Conservation (phyloP, 2,329 filamentous ascomycete species). For the Penicillium sclerotiorum region DNA sequence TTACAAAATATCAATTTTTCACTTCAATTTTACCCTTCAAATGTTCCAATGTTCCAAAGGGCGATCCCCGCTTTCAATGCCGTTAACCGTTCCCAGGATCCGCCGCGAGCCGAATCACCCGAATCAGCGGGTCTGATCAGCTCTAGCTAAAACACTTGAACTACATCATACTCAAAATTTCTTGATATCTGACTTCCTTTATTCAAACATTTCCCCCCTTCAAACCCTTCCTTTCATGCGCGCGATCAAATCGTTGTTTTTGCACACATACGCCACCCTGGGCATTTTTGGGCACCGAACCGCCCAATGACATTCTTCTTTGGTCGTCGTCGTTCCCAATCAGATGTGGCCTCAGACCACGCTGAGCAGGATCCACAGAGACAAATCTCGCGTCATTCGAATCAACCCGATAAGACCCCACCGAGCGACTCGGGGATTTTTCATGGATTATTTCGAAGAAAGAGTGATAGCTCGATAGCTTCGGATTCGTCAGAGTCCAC, state of each 20-base stretch:
- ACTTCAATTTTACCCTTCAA: too few relatives aligned
- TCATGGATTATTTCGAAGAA: conserved; percentile 28
- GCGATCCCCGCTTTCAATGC: conserved; percentile 1
- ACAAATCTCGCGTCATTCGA: conserved; percentile 13
- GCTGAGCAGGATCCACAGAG: conserved; percentile 6
- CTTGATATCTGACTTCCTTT: neutral
- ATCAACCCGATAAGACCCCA: neutral
- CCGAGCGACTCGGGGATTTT: conserved; percentile 14
- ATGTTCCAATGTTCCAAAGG: too few relatives aligned
- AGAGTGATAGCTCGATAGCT: conserved; percentile 11
- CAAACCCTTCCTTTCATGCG: too few relatives aligned
- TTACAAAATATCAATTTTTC: neutral
- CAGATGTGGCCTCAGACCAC: conserved; percentile 18
- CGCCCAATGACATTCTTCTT: conserved; percentile 29
- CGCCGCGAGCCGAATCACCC: conserved; percentile 16
- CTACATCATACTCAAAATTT: neutral
- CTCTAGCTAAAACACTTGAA: too few relatives aligned
- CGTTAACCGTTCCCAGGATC: conserved; percentile 3
- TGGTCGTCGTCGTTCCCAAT: conserved; percentile 31
- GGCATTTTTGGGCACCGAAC: too few relatives aligned
- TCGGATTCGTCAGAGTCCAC: conserved; percentile 2
- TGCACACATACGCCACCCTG: too few relatives aligned
- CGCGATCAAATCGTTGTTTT: too few relatives aligned
- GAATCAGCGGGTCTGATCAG: too few relatives aligned
- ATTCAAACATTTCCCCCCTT: too few relatives aligned